Evolutionary conservation across 805 yeast genomes (phyloP).

Genomic region (Cyberlindnera veronae): DNA sequence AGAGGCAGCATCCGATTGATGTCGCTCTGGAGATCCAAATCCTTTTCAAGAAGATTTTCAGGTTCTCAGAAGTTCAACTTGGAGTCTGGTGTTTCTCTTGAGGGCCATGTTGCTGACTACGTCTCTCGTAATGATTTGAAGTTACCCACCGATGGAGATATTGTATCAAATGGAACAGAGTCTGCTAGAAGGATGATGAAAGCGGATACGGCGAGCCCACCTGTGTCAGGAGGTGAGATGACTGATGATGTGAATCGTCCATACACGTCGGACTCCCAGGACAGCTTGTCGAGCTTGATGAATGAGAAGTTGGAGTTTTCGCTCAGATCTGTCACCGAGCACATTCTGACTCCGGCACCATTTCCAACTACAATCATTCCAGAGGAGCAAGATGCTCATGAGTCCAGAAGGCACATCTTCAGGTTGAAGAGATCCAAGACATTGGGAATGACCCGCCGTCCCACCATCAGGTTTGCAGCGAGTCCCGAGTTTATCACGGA

Average conservation of each 20-base stretch:
- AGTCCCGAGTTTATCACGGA: background rate
- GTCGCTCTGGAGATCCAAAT: slow-evolving; percentile 18
- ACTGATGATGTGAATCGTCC: background rate
- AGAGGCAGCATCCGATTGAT: slow-evolving; percentile 1
- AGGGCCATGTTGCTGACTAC: slow-evolving; percentile 20
- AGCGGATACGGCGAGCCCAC: background rate
- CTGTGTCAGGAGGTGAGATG: background rate
- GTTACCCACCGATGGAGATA: slow-evolving; percentile 6
- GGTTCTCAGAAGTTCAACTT: slow-evolving; percentile 9
- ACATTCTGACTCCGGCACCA: background rate
- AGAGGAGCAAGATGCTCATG: background rate
- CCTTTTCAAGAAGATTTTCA: slow-evolving; percentile 7
- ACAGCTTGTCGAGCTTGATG: background rate
- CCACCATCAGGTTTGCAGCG: background rate
- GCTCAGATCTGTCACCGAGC: background rate
- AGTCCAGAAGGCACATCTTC: background rate
- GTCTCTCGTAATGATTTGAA: slow-evolving; percentile 10
- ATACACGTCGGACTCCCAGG: background rate
- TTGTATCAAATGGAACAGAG: background rate
- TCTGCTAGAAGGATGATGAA: background rate
- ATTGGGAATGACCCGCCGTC: background rate
- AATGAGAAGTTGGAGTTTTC: background rate
- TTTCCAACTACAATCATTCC: background rate
- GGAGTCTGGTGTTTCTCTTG: slow-evolving; percentile 26
- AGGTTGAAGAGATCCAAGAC: background rate